Base-by-base conservation (phyloP, 2,329 filamentous ascomycete genomes). In the Nemania abortiva region DNA sequence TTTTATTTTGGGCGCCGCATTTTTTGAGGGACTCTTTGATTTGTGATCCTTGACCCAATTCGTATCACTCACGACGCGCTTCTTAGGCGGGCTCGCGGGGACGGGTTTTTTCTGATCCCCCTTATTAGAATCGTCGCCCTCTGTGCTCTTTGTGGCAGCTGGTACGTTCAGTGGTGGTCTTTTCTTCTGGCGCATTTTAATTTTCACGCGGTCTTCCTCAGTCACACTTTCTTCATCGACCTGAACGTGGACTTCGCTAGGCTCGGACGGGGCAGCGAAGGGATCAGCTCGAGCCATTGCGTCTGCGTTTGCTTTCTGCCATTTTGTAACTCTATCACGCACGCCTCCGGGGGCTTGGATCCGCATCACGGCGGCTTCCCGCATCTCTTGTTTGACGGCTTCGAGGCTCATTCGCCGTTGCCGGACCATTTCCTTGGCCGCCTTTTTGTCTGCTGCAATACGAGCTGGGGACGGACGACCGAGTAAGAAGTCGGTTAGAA, bases 11-110 rank as follows among this genome's bases (percentile, higher is more conserved):
- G 82, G 81, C 1, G 82, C 80, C 13, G 78, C 77, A 69, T 80
- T 82, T 68, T 81, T 83, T 0, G 84, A 79, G 9, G 85, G 81
- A 65, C 79, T 85, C 67, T 84, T 85, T 69, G 85, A 86, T 68
- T 84, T 86, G 70, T 86, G 87, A 79, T 81, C 80, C 77, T 89
- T 90, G 81, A 89, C 89, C 92, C 95, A 98, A 81, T 97, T 93
- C 63, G 92, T 92, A 82, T 98, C 95, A 79, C 95, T 98, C 70
- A 98, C 89, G 63, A 98, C 93, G 71, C 95, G 89, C 85, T 97
- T 98, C 82, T 93, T 94, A 18, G 95, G 95, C 54, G 93, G 89
- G 58, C 85, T 80, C 61, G 89, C 77, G 81, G 85, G 74, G 81
- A 83, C 77, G 77, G 83, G 69, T 79, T 79, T 75, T 50, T 77